Conservation (phyloP, 805 yeast genomes). For the Ogataea naganishii region DNA sequence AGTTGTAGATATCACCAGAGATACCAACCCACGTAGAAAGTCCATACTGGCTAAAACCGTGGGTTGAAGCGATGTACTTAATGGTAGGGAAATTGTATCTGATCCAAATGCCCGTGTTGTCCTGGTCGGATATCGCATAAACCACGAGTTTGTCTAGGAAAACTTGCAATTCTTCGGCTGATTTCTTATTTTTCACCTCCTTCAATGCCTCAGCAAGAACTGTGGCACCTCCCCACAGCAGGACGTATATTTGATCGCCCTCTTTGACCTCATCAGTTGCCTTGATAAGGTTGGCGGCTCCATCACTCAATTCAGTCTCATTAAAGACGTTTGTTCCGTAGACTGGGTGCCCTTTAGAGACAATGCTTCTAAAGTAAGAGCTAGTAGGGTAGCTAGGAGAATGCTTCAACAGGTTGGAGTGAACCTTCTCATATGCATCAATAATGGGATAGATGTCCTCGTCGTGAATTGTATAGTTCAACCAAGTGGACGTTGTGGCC, state of each 20-base stretch:
- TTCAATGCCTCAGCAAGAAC: constrained; percentile 23
- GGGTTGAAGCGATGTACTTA: constrained; percentile 18
- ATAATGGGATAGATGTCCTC: constrained; percentile 23
- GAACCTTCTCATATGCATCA: constrained; percentile 22
- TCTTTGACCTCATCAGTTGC: constrained; percentile 13
- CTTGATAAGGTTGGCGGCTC: constrained; percentile 16
- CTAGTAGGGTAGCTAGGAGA: constrained; percentile 19
- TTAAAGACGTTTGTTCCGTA: constrained; percentile 18
- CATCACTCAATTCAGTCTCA: constrained; percentile 10
- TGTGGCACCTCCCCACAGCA: constrained; percentile 24
- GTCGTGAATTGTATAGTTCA: constrained; percentile 20
- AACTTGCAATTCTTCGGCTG: constrained; percentile 6
- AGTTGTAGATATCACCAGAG: constrained; percentile 17
- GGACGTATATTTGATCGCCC: constrained; percentile 13
- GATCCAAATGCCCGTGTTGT: constrained; percentile 24
- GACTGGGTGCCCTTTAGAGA: constrained; percentile 14
- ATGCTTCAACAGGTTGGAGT: constrained; percentile 16
- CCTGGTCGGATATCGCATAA: constrained; percentile 25
- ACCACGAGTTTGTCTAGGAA: constrained; percentile 14
- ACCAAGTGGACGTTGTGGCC: constrained; percentile 26
- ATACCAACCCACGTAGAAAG: constrained; percentile 23
- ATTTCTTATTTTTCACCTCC: constrained; percentile 12
- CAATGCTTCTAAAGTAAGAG: constrained; percentile 17
- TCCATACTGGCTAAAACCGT: constrained; percentile 21
- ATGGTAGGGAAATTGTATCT: constrained; percentile 18